Conservation (phyloP, 306 rosid species). For the Vicia villosa region DNA sequence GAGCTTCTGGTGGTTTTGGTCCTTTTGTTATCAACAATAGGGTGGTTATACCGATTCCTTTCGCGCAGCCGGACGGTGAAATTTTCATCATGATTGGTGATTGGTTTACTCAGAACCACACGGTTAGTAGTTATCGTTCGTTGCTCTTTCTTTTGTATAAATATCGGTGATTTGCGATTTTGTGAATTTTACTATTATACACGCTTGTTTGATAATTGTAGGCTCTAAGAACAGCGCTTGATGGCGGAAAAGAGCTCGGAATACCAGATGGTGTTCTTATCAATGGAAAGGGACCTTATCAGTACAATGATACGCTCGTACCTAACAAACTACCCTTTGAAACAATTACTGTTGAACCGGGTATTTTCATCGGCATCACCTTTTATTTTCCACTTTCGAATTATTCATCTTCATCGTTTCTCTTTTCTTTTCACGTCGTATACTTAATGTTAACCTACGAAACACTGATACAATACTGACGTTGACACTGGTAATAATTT, state of each 20-base stretch:
- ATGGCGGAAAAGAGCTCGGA: constrained; percentile 71
- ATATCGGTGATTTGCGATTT: constrained; percentile 14
- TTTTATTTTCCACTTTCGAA: not conserved
- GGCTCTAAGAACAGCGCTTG: constrained; percentile 66
- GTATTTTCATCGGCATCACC: constrained; percentile 38
- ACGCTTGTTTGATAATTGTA: constrained; percentile 32
- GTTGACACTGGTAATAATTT: not conserved
- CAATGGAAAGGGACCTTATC: constrained; percentile 93
- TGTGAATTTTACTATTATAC: not conserved
- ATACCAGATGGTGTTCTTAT: constrained; percentile 94
- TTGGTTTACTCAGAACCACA: constrained; percentile 71
- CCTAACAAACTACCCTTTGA: constrained; percentile 61
- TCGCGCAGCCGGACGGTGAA: constrained; percentile 72
- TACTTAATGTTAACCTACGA: not conserved
- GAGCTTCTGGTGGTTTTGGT: constrained; percentile 93
- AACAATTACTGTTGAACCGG: constrained; percentile 70
- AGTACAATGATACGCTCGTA: constrained; percentile 75
- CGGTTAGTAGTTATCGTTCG: constrained; percentile 49
- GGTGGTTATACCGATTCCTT: constrained; percentile 59
- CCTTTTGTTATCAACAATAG: constrained; percentile 69
- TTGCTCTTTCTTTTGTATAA: constrained; percentile 7
- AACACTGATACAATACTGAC: not conserved
- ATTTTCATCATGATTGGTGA: constrained; percentile 75
- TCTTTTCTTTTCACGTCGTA: not conserved
- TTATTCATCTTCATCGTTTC: not conserved